Evolutionary conservation across 192 early-diverging fungal genomes (phyloP).

Genomic region (Backusella morwellensis): DNA sequence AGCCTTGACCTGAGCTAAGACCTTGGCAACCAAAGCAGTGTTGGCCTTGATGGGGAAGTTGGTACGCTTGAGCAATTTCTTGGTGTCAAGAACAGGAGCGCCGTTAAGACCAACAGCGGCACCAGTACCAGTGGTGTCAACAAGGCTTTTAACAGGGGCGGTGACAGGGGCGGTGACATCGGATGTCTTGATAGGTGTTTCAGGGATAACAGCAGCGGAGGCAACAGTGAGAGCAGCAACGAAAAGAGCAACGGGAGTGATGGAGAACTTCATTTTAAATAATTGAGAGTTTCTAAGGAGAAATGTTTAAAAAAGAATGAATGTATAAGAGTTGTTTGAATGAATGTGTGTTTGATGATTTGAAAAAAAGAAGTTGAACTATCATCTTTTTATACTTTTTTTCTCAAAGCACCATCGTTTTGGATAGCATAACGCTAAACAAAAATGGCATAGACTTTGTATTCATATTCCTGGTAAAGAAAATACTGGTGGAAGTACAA

Average conservation of each 20-base stretch:
- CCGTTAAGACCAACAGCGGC: background rate
- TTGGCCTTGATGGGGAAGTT: constrained; percentile 7
- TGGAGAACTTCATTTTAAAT: constrained; percentile 13
- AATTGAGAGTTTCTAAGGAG: background rate
- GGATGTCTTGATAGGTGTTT: background rate
- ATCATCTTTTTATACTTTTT: background rate
- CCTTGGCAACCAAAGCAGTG: constrained; percentile 11
- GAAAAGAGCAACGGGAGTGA: background rate
- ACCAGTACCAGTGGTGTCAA: background rate
- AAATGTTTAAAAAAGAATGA: background rate
- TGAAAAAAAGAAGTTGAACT: background rate
- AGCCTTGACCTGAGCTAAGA: constrained; percentile 25
- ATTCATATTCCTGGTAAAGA: background rate
- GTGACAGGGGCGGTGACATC: background rate
- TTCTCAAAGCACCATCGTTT: background rate
- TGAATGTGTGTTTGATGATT: background rate
- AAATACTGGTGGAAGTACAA: background rate
- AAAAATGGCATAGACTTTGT: background rate
- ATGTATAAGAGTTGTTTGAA: background rate
- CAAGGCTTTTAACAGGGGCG: background rate
- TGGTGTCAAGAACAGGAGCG: background rate
- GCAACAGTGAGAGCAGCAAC: background rate
- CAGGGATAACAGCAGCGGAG: background rate
- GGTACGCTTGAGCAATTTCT: constrained; percentile 15
- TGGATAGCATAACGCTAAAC: background rate